These are phyloP conservation scores for Ogataea pini DNA, from an alignment of 805 yeast species.

Conservation along the genomic window DNA sequence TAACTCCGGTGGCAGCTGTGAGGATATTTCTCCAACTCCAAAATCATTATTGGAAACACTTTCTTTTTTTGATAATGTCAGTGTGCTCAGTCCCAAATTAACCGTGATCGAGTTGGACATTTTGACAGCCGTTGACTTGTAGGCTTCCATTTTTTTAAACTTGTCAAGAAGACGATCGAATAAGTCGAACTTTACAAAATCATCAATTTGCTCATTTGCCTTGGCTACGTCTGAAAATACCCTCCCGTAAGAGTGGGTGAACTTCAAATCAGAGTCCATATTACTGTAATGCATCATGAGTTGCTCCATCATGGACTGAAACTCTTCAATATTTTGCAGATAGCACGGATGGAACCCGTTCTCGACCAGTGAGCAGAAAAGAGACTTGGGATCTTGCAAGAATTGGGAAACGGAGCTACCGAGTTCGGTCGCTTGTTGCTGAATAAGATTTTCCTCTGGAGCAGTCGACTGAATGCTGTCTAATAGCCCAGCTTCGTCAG, in stretches of 20 bases:
- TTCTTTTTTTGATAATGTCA: slow-evolving; percentile 8
- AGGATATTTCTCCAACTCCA: slow-evolving; percentile 5
- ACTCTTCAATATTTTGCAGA: slow-evolving; percentile 29
- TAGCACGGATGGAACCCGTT: background rate
- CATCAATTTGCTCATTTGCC: background rate
- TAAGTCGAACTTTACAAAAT: slow-evolving; percentile 1
- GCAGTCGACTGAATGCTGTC: too few relatives aligned
- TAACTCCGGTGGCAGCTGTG: slow-evolving; percentile 12
- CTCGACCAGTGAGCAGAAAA: slow-evolving; percentile 8
- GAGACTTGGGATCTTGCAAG: background rate
- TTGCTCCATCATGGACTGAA: slow-evolving; percentile 39
- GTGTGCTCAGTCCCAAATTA: slow-evolving; percentile 17
- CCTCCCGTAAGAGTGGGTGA: slow-evolving; percentile 11
- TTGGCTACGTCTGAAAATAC: slow-evolving; percentile 17
- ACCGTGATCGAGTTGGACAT: slow-evolving; percentile 8
- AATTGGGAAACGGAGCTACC: slow-evolving; percentile 14
- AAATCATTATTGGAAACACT: background rate
- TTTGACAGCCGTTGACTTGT: slow-evolving; percentile 1
- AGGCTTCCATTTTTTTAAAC: slow-evolving; percentile 15
- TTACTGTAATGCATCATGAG: slow-evolving; percentile 26
- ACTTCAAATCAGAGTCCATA: slow-evolving; percentile 17
- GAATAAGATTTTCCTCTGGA: slow-evolving; percentile 21
- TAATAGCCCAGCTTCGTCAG: background rate
- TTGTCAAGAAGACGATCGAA: slow-evolving; percentile 10
- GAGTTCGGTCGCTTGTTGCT: slow-evolving; percentile 28